Evolutionary conservation across 352 stramenopile species (phyloP), one percentile per base, ranked within the genome.

Genomic region (Globisporangium megalacanthum): DNA sequence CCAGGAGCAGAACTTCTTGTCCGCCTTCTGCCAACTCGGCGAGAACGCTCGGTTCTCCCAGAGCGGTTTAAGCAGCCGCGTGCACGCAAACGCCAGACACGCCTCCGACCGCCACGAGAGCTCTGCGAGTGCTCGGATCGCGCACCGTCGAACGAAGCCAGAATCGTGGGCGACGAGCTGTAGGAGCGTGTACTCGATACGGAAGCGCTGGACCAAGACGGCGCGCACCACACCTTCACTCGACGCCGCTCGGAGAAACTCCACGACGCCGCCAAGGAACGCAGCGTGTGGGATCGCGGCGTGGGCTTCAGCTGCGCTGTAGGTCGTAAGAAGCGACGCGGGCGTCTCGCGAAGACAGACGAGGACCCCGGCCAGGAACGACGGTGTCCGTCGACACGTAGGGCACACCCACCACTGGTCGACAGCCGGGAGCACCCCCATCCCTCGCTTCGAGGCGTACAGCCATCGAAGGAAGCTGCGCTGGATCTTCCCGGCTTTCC

Each of bases 401-500:
- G 4, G 10, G 31, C 64, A 70, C 13, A 54, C 48, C 10, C 41
- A 52, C 53, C 50, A 33, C 49, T 20, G 10, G 19, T 20, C 9
- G 37, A 54, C n/a, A 17, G 6, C n/a, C 4, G 13, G n/a, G 51
- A 58, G 31, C 14, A 35, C 8, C 33, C 44, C 31, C 5, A 5
- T 10, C 2, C 57, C 39, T 14, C 44, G 47, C 39, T 52, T 55
- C 19, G 61, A 58, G 1, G 58, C 56, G 41, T 72, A 69, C 33
- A 72, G 25, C 65, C 65, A 72, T 14, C 63, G 57, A n/a, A 73
- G 41, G 13, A 73, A 55, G 6, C 31, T 25, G 9, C 48, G 62
- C 42, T 73, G 65, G 31, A 73, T 73, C 31, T 64, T 58, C 0
- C 39, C 44, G 2, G 65, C 61, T 50, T 73, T 73, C 0, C 62